Evolutionary conservation across 2,329 filamentous ascomycete genomes (phyloP).

Genomic region (Epichloe elymi): DNA sequence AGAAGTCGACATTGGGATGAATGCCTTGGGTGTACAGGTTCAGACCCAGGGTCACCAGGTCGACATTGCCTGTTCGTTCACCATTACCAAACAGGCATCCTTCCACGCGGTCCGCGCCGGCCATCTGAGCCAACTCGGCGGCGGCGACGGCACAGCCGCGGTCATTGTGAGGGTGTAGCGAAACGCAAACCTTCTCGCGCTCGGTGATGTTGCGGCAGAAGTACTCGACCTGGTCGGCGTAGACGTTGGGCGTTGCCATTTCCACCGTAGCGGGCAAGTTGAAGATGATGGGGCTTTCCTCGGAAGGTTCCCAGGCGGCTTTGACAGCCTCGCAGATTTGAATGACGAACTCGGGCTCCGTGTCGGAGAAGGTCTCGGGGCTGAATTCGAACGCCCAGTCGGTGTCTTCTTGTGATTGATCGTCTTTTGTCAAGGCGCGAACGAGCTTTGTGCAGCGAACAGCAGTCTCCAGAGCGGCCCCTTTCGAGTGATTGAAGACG

Average conservation of each 20-base stretch:
- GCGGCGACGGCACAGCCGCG: constrained; percentile 55
- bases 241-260: constrained; percentile 87
- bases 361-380: constrained; percentile 85
- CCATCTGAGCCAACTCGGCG: constrained; percentile 90
- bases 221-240: constrained; percentile 91
- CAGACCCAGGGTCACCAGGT: constrained; percentile 80
- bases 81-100: constrained; percentile 82
- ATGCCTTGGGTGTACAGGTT: constrained; percentile 95
- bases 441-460: constrained; percentile 78
- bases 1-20: constrained; percentile 77
- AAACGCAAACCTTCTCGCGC: constrained; percentile 76
- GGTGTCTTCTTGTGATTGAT: constrained; percentile 42
- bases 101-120: constrained; percentile 85
- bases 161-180: constrained; percentile 90
- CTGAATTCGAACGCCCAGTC: constrained; percentile 74
- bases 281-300: constrained; percentile 78
- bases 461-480: constrained; percentile 69
- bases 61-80: constrained; percentile 90
- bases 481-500: constrained; percentile 77
- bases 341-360: constrained; percentile 69
- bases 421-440: constrained; percentile 76
- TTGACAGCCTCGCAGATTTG: constrained; percentile 87
- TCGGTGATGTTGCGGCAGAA: constrained; percentile 80
- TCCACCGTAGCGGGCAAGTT: constrained; percentile 95
- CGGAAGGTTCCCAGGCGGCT: constrained; percentile 75